phyloP scores from a whole-genome alignment of 306 rosid species.

The Cucumis cinereus region DNA sequence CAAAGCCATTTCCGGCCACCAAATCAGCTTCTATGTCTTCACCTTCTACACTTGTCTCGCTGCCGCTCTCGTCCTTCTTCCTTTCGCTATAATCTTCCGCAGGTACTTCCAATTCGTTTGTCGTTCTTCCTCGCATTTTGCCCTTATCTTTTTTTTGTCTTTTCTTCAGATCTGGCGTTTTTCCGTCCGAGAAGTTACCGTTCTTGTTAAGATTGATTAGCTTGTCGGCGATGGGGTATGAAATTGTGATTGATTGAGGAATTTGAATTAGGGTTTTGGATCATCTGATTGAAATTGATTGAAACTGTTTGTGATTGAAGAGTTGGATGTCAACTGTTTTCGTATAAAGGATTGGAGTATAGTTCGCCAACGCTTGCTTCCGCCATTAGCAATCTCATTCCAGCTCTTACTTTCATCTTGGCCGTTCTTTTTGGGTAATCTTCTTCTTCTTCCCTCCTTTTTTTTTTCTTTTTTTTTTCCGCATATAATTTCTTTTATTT shows the following conservation, averaged over 20 bases:
- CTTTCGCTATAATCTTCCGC: slow-evolving; percentile 30
- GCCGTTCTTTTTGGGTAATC: neutral
- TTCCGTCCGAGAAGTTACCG: neutral
- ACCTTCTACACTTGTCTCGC: slow-evolving; percentile 29
- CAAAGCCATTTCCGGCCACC: slow-evolving; percentile 41
- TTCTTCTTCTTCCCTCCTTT: neutral
- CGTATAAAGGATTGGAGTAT: slow-evolving; percentile 1
- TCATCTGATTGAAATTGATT: neutral
- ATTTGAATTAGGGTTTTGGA: neutral
- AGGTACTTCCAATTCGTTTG: slow-evolving; percentile 12
- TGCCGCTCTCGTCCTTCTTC: slow-evolving; percentile 33
- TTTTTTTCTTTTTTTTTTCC: neutral
- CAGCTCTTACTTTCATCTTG: slow-evolving; percentile 7
- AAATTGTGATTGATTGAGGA: neutral
- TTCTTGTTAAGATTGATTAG: neutral
- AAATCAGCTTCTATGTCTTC: slow-evolving; percentile 43
- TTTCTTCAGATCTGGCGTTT: slow-evolving; percentile 2
- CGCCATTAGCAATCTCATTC: slow-evolving; percentile 3
- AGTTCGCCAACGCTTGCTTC: slow-evolving; percentile 2
- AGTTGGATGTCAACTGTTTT: neutral
- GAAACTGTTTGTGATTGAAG: neutral
- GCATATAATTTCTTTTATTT: too few relatives aligned
- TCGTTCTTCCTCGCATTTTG: neutral
- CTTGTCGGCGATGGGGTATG: slow-evolving; percentile 3
- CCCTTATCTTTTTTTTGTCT: neutral